phyloP scores from a whole-genome alignment of 164 flowering plant species.

The Houttuynia cordata region DNA sequence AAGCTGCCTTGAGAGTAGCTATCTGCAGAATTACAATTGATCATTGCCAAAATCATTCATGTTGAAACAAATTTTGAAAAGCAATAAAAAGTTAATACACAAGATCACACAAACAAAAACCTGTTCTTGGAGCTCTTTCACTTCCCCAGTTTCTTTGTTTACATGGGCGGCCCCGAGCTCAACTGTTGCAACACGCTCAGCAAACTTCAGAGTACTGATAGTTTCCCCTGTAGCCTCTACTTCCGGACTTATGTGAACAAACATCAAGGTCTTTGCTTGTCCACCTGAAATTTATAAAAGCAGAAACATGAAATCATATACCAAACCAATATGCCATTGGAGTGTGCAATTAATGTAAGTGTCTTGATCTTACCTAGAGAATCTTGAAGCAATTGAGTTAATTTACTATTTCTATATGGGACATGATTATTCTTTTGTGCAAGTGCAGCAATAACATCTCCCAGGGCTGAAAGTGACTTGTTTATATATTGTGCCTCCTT shows the following conservation, averaged over 20 bases:
- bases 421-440: constrained; percentile 59
- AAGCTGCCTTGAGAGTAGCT: constrained; percentile 66
- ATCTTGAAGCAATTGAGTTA: constrained; percentile 78
- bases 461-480: constrained; percentile 73
- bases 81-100: not conserved
- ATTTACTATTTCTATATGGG: constrained; percentile 75
- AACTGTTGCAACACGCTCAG: constrained; percentile 69
- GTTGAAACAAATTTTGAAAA: not conserved
- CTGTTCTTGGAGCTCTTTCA: constrained; percentile 70
- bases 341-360: not conserved
- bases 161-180: constrained; percentile 71
- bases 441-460: constrained; percentile 73
- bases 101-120: constrained; percentile 12
- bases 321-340: not conserved
- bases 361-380: constrained; percentile 48
- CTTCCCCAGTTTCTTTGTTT: constrained; percentile 52
- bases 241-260: constrained; percentile 93
- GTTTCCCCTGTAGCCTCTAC: constrained; percentile 60
- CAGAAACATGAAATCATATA: not conserved
- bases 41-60: not conserved
- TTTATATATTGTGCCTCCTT: constrained; percentile 79
- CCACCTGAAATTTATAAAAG: constrained; percentile 1
- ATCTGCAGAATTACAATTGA: constrained; percentile 26
- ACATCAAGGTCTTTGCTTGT: constrained; percentile 73
- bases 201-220: constrained; percentile 71